Base-by-base conservation (phyloP, 2,329 filamentous ascomycete genomes). In the Cercospora canescens region DNA sequence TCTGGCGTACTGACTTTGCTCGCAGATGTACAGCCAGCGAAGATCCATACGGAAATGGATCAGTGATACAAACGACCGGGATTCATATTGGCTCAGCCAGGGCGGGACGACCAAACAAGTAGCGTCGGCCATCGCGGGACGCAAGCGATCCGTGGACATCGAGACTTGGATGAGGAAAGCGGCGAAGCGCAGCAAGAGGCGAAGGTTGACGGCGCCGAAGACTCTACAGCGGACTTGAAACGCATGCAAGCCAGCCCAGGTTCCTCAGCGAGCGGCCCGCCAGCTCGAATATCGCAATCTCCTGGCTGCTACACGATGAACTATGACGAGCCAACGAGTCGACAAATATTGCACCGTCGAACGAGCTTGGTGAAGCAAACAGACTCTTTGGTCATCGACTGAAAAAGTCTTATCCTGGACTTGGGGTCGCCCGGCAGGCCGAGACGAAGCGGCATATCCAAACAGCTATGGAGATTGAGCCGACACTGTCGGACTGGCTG, bases 21-120 rank as follows among this genome's bases (percentile, higher is more conserved):
- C 16, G 54, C 21, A 62, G 60, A 62, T 16, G 26, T 62, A 50
- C 34, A 28, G 24, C n/a, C 39, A 26, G 32, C 48, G 60, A 5
- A n/a, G 18, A 55, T 34, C 60, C 8, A 45, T 62, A 35, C 60
- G 48, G 32, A 55, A 5, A 21, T 62, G 60, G 60, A 34, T 62
- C 21, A 35, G 39, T 18, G 26, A 32, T 24, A 24, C 34, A 14
- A 21, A 62, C n/a, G 60, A 62, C 37, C 21, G 34, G 1, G 14
- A 21, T 7, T 56, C 50, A 6, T 62, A 39, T 24, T 62, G 60
- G 60, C 48, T 62, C 14, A 26, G 26, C 21, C 60, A 62, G 18
- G 60, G 60, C 34, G 60, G 60, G 18, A 34, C 8, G 4, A n/a
- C 30, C 21, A 18, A 26, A n/a, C 5, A 26, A 2, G 7, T 12